These are phyloP conservation scores for Amanita molliuscula DNA, from an alignment of 768 basidiomycete genomes.

Conservation along the genomic window DNA sequence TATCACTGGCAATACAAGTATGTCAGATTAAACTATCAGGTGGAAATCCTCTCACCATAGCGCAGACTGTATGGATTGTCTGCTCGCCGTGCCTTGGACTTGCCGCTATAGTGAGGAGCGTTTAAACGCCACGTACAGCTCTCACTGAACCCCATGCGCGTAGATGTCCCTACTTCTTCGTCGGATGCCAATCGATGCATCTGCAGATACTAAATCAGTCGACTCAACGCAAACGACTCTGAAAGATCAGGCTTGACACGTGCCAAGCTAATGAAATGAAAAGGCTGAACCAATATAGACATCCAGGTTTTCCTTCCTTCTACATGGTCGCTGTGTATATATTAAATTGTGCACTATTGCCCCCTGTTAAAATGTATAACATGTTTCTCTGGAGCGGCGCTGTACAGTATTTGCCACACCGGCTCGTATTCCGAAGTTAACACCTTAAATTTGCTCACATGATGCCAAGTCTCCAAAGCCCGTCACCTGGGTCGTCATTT, in stretches of 20 bases:
- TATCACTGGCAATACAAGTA: slow-evolving; percentile 60
- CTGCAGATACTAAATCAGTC: not conserved
- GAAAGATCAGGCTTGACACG: not conserved
- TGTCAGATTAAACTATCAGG: slow-evolving; percentile 8
- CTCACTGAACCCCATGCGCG: slow-evolving; percentile 5
- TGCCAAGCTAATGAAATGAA: no score
- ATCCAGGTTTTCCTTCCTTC: not conserved
- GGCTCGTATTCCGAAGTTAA: not conserved
- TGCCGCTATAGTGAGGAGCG: slow-evolving; percentile 43
- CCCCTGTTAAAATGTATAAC: not conserved
- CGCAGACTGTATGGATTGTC: slow-evolving; percentile 62
- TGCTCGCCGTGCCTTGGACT: slow-evolving; percentile 61
- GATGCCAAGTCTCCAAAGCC: not conserved
- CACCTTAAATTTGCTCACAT: not conserved
- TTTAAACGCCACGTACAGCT: not conserved
- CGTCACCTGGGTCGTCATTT: not conserved
- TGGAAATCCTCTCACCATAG: slow-evolving; percentile 5
- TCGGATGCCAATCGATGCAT: slow-evolving; percentile 17
- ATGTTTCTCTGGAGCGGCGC: not conserved
- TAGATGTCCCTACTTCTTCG: slow-evolving; percentile 32
- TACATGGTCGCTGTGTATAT: not conserved
- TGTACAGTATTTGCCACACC: not conserved
- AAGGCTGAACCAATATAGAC: no score
- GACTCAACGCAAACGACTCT: not conserved
- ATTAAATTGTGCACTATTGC: not conserved